Evolutionary conservation across 2,329 filamentous ascomycete species (phyloP).

Genomic region (Madurella fahalii): DNA sequence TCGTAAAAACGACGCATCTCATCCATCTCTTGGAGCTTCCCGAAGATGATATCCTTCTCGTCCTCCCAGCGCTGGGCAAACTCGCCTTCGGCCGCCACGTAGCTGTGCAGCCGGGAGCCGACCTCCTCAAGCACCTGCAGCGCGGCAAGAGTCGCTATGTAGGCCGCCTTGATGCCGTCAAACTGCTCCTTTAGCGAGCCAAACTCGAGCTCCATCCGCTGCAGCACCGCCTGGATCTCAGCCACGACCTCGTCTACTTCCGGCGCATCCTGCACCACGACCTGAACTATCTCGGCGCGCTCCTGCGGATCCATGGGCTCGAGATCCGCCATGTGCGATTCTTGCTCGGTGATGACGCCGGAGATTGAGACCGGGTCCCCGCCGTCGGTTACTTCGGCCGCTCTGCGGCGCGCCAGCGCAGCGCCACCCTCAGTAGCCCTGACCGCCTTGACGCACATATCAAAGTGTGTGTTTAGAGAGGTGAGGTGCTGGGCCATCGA

Average conservation of each 20-base stretch:
- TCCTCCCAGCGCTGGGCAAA: slow-evolving; percentile 68
- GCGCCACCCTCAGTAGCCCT: slow-evolving; percentile 82
- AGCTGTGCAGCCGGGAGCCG: slow-evolving; percentile 59
- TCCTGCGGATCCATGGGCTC: slow-evolving; percentile 73
- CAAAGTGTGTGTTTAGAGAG: slow-evolving; percentile 81
- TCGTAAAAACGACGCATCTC: slow-evolving; percentile 80
- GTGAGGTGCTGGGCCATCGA: slow-evolving; percentile 78
- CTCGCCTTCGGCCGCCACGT: slow-evolving; percentile 60
- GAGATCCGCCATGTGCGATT: slow-evolving; percentile 47
- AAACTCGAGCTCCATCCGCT: slow-evolving; percentile 71
- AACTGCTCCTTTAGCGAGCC: slow-evolving; percentile 61
- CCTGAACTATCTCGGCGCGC: slow-evolving; percentile 74
- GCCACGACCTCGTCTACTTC: slow-evolving; percentile 63
- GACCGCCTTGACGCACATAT: slow-evolving; percentile 86
- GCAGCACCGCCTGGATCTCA: slow-evolving; percentile 70
- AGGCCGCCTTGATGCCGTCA: slow-evolving; percentile 50
- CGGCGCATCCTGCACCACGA: slow-evolving; percentile 68
- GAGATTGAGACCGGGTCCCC: slow-evolving; percentile 54
- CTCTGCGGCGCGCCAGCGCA: slow-evolving; percentile 63
- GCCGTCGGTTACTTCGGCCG: slow-evolving; percentile 54
- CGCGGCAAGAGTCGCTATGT: slow-evolving; percentile 57
- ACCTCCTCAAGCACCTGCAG: slow-evolving; percentile 65
- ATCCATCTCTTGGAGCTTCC: slow-evolving; percentile 70
- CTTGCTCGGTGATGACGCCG: slow-evolving; percentile 59
- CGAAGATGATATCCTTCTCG: slow-evolving; percentile 65